phyloP scores from a whole-genome alignment of 2,329 filamentous ascomycete species.

The Fusarium sp. region DNA sequence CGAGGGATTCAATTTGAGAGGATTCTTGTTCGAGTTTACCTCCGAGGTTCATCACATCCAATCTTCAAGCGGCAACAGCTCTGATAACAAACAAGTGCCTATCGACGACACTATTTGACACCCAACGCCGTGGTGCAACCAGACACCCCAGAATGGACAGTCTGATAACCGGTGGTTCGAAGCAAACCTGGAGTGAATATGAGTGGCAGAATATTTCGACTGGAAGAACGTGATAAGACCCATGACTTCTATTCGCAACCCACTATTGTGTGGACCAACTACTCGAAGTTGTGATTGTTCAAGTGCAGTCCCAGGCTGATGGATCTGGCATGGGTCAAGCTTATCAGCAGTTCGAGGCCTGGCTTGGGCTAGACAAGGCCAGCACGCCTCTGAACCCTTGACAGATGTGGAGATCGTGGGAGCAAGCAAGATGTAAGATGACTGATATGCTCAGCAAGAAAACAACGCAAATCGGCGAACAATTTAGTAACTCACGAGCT shows the following conservation, averaged over 20 bases:
- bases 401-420: constrained; percentile 18
- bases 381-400: constrained; percentile 14
- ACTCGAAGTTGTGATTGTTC: constrained; percentile 4
- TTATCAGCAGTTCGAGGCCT: constrained; percentile 22
- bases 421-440: constrained; percentile 6
- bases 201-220: constrained; percentile 7
- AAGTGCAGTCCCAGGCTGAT: constrained; percentile 5
- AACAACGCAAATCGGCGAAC: constrained; percentile 4
- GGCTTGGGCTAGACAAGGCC: constrained; percentile 8
- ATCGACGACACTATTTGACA: not conserved
- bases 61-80: constrained; percentile 5
- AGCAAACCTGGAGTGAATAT: constrained; percentile 5
- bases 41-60: not conserved
- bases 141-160: not conserved
- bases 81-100: constrained; percentile 4
- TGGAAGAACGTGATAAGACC: constrained; percentile 23
- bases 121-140: constrained; percentile 2
- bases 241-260: constrained; percentile 9
- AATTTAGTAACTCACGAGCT: not conserved
- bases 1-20: not conserved
- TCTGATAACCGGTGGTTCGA: not conserved
- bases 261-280: not conserved
- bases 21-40: not conserved
- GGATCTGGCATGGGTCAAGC: not conserved
- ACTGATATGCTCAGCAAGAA: constrained; percentile 7